These are phyloP conservation scores for Miamiensis avidus DNA, from an alignment of 169 alveolate genomes.

Conservation along the genomic window DNA sequence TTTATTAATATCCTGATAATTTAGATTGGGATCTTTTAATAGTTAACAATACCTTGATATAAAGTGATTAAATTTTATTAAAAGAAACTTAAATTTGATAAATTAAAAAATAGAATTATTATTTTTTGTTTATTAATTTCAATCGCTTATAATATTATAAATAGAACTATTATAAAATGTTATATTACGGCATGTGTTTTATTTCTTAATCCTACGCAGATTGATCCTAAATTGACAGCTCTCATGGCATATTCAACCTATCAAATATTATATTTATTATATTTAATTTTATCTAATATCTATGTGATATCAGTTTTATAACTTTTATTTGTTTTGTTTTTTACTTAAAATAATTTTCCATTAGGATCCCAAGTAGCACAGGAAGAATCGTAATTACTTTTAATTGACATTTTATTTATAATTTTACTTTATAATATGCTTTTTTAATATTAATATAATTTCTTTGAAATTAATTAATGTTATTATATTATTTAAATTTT, in stretches of 20 bases:
- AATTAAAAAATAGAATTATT: conserved; percentile 21
- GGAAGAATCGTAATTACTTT: conserved; percentile 87
- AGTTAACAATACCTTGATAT: conserved; percentile 87
- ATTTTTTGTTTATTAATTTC: conserved; percentile 31
- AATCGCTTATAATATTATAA: neutral
- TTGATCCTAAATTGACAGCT: conserved; percentile 96
- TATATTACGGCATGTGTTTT: conserved; percentile 87
- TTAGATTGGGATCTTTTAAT: conserved; percentile 90
- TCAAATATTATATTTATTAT: neutral
- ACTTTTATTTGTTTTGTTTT: neutral
- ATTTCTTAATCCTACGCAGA: conserved; percentile 91
- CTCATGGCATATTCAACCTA: conserved; percentile 96
- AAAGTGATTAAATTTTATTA: neutral
- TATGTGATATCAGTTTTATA: neutral
- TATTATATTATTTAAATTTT: no score
- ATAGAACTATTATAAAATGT: conserved; percentile 15
- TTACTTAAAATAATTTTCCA: conserved; percentile 91
- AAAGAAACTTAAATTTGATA: conserved; percentile 4
- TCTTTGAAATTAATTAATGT: no score
- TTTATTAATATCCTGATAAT: conserved; percentile 95
- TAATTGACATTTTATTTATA: neutral
- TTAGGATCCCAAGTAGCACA: conserved; percentile 95
- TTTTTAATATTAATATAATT: no score
- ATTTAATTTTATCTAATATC: neutral
- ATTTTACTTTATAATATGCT: no score